Base-by-base conservation (phyloP, 306 rosid genomes). In the Hylodesmum podocarpum region DNA sequence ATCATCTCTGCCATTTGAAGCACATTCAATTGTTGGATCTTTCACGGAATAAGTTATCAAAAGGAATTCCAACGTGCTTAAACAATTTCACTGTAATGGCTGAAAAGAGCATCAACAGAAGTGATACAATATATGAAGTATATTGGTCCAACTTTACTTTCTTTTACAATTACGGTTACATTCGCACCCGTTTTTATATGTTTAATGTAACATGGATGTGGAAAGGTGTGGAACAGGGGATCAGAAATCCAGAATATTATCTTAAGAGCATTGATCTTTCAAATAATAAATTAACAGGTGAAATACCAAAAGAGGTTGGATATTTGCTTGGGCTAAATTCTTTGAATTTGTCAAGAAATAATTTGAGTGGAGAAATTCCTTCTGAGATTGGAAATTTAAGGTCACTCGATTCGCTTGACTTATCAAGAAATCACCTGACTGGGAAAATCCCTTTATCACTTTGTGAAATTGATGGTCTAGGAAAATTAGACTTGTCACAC, bases 171-270 rank as follows among this genome's bases (percentile, higher is more conserved):
- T 50, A 50, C 19, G 57, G 24, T 40, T 2, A 2, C 13, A 2
- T 40, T 0, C 2, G 0, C 11, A 0, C 0, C 11, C 22, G 14
- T 11, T 10, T 10, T 40, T 40, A 40, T 40, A 1, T 1, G 15
- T n/a, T 40, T 11, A 1, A 11, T 11, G 13, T 40, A 40, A 40
- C 46, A 40, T 40, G n/a, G 2, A 67, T 44, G 27, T 67, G 57
- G 73, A 67, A 44, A 27, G 57, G 82, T 15, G 81, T 2, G 14
- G 44, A 80, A 10, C 57, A 39, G 19, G 8, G 76, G 58, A 67
- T 78, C 25, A 75, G 11, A 54, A 61, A 43, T 65, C 92, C 90
- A 22, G 90, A 69, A 15, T 28, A 28, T 1, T 6, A 5, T 4
- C 18, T 47, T 2, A 27, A 13, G 9, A 46, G 27, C 18, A n/a